These are phyloP conservation scores for Luvunga scandens DNA, from an alignment of 345 rosid genomes.

Conservation along the genomic window DNA sequence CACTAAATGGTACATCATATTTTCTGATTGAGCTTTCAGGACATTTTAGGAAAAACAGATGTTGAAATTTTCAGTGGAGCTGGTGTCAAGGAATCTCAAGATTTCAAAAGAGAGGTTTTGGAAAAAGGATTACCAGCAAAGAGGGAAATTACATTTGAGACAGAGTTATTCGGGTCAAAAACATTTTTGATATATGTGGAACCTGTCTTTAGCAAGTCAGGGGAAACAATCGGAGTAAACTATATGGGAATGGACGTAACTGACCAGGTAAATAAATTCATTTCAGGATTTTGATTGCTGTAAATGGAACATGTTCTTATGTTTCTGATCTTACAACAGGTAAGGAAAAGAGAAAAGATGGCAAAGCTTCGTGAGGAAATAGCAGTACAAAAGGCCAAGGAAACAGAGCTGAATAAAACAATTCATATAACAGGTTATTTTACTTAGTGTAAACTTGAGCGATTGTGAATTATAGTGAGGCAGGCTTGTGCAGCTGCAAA, in stretches of 20 bases:
- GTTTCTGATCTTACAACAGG: slow-evolving; percentile 38
- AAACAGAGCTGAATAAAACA: slow-evolving; percentile 88
- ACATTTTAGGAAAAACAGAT: slow-evolving; percentile 87
- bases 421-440: slow-evolving; percentile 87
- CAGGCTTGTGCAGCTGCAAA: neutral
- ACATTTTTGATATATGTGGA: slow-evolving; percentile 87
- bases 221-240: slow-evolving; percentile 86
- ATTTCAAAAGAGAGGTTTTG: slow-evolving; percentile 87
- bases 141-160: slow-evolving; percentile 87
- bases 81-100: slow-evolving; percentile 94
- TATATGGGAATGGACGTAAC: slow-evolving; percentile 98
- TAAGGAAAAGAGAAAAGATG: slow-evolving; percentile 82
- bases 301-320: slow-evolving; percentile 6
- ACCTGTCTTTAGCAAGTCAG: slow-evolving; percentile 84
- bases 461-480: slow-evolving; percentile 6
- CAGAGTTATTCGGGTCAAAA: slow-evolving; percentile 78
- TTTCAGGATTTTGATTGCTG: neutral
- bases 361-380: slow-evolving; percentile 87
- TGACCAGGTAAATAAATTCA: slow-evolving; percentile 63
- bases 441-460: neutral
- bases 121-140: slow-evolving; percentile 88
- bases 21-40: slow-evolving; percentile 42
- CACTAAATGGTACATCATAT: neutral
- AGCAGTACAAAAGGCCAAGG: slow-evolving; percentile 95
- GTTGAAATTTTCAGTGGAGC: slow-evolving; percentile 82